Evolutionary conservation across 2,329 filamentous ascomycete genomes (phyloP).

Genomic region (Ustilaginoidea virens): DNA sequence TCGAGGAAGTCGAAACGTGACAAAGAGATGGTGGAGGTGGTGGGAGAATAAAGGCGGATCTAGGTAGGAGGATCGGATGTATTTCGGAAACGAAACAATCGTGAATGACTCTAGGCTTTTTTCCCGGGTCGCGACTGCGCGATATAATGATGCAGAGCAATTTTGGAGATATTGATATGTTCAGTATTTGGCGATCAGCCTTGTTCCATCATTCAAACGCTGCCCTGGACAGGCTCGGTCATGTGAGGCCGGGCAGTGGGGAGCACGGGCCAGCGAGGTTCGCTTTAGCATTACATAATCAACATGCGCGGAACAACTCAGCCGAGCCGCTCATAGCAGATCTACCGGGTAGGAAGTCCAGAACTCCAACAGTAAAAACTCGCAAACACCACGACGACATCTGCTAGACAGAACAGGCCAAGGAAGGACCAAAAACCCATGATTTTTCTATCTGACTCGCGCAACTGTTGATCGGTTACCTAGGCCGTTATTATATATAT

Average conservation of each 20-base stretch:
- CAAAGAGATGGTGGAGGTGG: slow-evolving; percentile 1
- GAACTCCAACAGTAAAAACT: too few relatives aligned
- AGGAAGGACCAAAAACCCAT: too few relatives aligned
- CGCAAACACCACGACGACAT: too few relatives aligned
- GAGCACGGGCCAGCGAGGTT: slow-evolving; percentile 12
- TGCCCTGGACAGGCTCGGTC: slow-evolving; percentile 11
- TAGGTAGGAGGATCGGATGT: too few relatives aligned
- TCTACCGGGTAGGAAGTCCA: too few relatives aligned
- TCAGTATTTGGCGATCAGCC: slow-evolving; percentile 1
- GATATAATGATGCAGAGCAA: slow-evolving; percentile 3
- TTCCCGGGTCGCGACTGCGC: slow-evolving; percentile 1
- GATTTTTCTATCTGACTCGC: too few relatives aligned
- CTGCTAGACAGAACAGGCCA: too few relatives aligned
- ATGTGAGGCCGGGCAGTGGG: slow-evolving; percentile 16
- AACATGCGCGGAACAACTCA: too few relatives aligned
- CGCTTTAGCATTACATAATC: slow-evolving; percentile 3
- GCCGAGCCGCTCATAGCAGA: too few relatives aligned
- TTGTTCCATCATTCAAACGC: slow-evolving; percentile 1
- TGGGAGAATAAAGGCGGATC: neutral
- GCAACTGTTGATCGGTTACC: too few relatives aligned
- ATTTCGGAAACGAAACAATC: too few relatives aligned
- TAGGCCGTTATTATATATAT: too few relatives aligned
- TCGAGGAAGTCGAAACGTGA: slow-evolving; percentile 2
- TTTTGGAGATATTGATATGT: neutral
- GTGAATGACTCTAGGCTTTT: neutral